phyloP scores from a whole-genome alignment of 805 yeast genomes.

The Metschnikowia santaceciliae region DNA sequence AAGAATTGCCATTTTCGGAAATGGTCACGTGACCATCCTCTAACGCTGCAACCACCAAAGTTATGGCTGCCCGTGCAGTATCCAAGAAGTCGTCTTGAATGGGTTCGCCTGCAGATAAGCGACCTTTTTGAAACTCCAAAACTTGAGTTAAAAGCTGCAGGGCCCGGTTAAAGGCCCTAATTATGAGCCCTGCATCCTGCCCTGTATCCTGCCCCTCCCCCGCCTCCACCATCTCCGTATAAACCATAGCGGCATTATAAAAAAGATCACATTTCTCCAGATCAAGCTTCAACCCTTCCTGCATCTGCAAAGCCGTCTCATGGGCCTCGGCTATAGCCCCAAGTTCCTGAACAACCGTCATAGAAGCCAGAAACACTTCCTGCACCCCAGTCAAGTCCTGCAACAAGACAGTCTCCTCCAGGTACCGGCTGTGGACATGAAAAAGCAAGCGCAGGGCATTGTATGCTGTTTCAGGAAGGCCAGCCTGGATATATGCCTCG shows the following conservation, averaged over 20 bases:
- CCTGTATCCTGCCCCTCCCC: conserved; percentile 19
- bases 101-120: conserved; percentile 24
- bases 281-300: conserved; percentile 3
- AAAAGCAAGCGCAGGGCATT: conserved; percentile 57
- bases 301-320: conserved; percentile 31
- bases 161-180: conserved; percentile 5
- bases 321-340: conserved; percentile 33
- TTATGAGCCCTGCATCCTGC: conserved; percentile 16
- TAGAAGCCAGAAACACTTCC: conserved; percentile 28
- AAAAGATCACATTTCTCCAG: conserved; percentile 33
- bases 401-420: conserved; percentile 34
- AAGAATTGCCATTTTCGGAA: no score
- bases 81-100: conserved; percentile 28
- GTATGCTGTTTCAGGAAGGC: conserved; percentile 31
- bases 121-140: conserved; percentile 23
- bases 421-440: conserved; percentile 52
- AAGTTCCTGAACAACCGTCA: conserved; percentile 40
- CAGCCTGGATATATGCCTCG: conserved; percentile 28
- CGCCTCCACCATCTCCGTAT: conserved; percentile 44
- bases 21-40: conserved; percentile 14
- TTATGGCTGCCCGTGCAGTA: conserved; percentile 27
- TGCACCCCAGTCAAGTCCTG: conserved; percentile 28
- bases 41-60: conserved; percentile 27
- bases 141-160: conserved; percentile 23
- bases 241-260: conserved; percentile 45